Evolutionary conservation across 441 rosid species (phyloP), one percentile per base, ranked within the genome.

Genomic region (Arabidopsis hybrid): DNA sequence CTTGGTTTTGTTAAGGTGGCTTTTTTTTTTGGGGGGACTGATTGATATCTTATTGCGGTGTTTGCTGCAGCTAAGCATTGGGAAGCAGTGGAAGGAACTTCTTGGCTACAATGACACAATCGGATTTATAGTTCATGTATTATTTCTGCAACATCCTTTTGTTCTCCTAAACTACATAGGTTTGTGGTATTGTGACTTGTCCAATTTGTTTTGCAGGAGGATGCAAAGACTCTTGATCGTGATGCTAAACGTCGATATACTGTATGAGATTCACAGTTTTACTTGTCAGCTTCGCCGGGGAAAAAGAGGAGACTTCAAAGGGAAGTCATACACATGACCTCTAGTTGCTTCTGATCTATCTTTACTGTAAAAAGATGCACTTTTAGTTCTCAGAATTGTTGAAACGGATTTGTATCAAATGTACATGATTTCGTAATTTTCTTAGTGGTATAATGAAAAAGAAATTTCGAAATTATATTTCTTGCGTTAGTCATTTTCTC

Each of bases 1-100:
- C 55, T 46, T 46, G 29, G 26, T 63, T 46, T 63, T 31, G 67
- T 63, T 42, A 26, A 50, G 16, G 4, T 7, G 5, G 13, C 7
- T 26, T 64, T 31, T 42, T 32, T 35, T 4, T 1, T 29, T 10
- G n/a, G 0, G 29, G 17, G 45, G 32, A 39, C 42, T 74, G 66
- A n/a, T n/a, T 74, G 67, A 74, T 38, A 17, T 17, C 4, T 60
- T 42, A 4, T 45, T 59, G 43, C 0, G 40, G 7, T 35, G 12
- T 36, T 43, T 35, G 16, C 9, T 73, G 80, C 86, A 95, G 99
- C 38, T 84, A 66, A 89, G 97, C 85, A 92, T 92, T 67, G 99
- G 96, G 69, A 88, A 86, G 71, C 97, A 95, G 64, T 95, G 97
- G 99, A 95, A 89, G 85, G 95, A 84, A 76, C 78, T 88, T 31